Percentiles rank a stretch among this genome's conserved stretches.
Evolutionary conservation across 768 basidiomycete genomes (phyloP).

Genomic region (Lyophyllum shimeji): DNA sequence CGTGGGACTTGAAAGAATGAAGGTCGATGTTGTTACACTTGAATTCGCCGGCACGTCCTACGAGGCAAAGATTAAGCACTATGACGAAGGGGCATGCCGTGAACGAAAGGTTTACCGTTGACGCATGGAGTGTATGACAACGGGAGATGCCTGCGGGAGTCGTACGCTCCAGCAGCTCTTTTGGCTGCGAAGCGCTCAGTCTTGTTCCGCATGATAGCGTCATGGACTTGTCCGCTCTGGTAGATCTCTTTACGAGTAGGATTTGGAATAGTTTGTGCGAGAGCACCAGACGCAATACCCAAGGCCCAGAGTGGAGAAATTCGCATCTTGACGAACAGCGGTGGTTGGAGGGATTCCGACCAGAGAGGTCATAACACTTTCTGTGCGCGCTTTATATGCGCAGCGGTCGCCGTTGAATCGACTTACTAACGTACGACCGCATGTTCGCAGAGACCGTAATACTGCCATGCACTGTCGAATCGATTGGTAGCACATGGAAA

Average conservation of each 20-base stretch:
- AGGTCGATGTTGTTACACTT: slow-evolving; percentile 20
- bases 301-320: neutral
- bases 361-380: neutral
- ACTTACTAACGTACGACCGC: neutral
- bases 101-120: neutral
- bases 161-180: slow-evolving; percentile 1
- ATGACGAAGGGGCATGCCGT: neutral
- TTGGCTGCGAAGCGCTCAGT: neutral
- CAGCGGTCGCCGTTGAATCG: neutral
- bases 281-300: neutral
- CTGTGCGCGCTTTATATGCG: neutral
- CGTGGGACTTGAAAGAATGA: slow-evolving; percentile 17
- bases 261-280: slow-evolving; percentile 2
- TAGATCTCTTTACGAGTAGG: slow-evolving; percentile 1
- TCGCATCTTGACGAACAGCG: neutral
- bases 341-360: neutral
- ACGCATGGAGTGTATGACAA: neutral
- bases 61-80: neutral
- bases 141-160: slow-evolving; percentile 1
- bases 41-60: slow-evolving; percentile 12
- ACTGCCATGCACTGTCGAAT: neutral
- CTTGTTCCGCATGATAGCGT: slow-evolving; percentile 1
- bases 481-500: neutral
- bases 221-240: slow-evolving; percentile 2
- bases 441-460: neutral